These are phyloP conservation scores for Aurinia saxatilis DNA, from an alignment of 345 rosid genomes.

Conservation along the genomic window DNA sequence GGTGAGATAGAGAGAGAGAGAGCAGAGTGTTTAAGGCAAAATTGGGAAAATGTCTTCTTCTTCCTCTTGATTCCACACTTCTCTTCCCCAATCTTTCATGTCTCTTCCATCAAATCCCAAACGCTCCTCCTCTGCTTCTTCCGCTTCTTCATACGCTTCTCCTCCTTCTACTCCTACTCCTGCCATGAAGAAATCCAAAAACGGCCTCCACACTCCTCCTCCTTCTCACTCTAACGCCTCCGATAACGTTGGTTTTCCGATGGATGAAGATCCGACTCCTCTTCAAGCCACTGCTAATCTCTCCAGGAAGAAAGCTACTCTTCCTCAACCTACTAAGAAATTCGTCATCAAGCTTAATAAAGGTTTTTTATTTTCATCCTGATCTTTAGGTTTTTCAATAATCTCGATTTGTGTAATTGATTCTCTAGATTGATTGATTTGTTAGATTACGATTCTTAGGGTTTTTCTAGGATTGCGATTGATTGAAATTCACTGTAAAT, in stretches of 20 bases:
- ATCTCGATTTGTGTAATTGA: not conserved
- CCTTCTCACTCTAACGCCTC: conserved; percentile 13
- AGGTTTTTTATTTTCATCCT: conserved; percentile 49
- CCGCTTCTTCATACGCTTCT: conserved; percentile 44
- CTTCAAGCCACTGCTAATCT: conserved; percentile 57
- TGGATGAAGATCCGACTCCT: conserved; percentile 59
- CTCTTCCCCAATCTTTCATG: conserved; percentile 34
- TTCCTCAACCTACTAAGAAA: conserved; percentile 81
- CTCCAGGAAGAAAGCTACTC: conserved; percentile 80
- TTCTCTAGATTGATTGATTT: not conserved
- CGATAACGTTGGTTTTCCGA: conserved; percentile 37
- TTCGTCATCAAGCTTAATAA: conserved; percentile 77
- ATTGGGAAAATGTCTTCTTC: conserved; percentile 19
- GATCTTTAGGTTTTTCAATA: not conserved
- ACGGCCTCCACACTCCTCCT: conserved; percentile 46
- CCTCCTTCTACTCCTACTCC: conserved; percentile 27
- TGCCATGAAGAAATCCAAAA: conserved; percentile 33
- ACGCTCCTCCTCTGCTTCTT: conserved; percentile 43
- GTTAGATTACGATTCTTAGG: too few relatives aligned
- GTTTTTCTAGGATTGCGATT: too few relatives aligned
- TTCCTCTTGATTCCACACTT: conserved; percentile 4
- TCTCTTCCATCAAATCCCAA: conserved; percentile 89
- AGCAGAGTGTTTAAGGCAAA: conserved; percentile 7
- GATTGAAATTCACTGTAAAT: conserved; percentile 1
- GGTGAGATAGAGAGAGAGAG: not conserved